These are phyloP conservation scores for Neurospora sp. DNA, from an alignment of 495 filamentous ascomycete species.

Conservation along the genomic window DNA sequence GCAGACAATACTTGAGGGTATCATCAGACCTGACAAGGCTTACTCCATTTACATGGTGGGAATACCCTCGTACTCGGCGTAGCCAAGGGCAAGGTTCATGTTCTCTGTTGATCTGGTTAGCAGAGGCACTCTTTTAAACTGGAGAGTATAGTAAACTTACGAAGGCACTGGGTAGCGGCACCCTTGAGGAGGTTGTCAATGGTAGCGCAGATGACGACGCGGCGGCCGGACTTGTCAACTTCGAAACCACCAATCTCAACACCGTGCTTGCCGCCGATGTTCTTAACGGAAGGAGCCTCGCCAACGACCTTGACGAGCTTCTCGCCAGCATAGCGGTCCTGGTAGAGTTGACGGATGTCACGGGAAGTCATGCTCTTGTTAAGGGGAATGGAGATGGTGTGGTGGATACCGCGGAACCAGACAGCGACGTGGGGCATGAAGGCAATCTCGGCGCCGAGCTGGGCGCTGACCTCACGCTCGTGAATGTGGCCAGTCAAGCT, in stretches of 20 bases:
- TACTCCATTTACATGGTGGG: conserved; percentile 36
- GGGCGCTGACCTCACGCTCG: conserved; percentile 77
- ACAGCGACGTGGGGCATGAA: conserved; percentile 93
- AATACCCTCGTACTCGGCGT: conserved; percentile 87
- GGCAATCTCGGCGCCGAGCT: conserved; percentile 66
- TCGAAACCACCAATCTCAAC: conserved; percentile 93
- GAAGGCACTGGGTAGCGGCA: conserved; percentile 89
- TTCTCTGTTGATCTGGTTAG: conserved; percentile 55
- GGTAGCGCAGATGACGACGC: conserved; percentile 91
- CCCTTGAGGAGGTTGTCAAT: conserved; percentile 98
- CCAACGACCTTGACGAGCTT: conserved; percentile 85
- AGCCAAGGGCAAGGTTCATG: conserved; percentile 93
- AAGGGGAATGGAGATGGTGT: conserved; percentile 84
- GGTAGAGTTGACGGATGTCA: conserved; percentile 90
- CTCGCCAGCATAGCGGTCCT: conserved; percentile 92
- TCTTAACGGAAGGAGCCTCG: conserved; percentile 78
- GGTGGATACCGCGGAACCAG: conserved; percentile 96
- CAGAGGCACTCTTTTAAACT: background rate
- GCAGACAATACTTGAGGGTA: background rate
- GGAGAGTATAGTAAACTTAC: conserved; percentile 42
- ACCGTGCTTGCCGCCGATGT: conserved; percentile 82
- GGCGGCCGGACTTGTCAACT: conserved; percentile 76
- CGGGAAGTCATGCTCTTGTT: conserved; percentile 74
- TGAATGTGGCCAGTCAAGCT: conserved; percentile 93
- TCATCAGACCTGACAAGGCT: background rate